Evolutionary conservation across 305 asterid species (phyloP).

Genomic region (Rubia tinctorum): DNA sequence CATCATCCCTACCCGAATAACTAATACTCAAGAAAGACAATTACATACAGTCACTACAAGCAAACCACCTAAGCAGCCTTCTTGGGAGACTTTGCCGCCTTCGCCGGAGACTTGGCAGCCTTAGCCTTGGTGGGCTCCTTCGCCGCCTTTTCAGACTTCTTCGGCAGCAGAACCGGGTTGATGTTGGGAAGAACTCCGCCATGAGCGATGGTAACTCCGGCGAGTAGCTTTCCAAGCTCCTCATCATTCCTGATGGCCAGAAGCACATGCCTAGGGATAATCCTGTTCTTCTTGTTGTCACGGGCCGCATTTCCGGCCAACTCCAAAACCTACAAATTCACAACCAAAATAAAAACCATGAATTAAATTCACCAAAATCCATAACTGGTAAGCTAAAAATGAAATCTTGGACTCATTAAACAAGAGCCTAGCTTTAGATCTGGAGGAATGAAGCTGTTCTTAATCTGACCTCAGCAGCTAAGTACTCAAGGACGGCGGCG

Average conservation of each 20-base stretch:
- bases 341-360: not conserved
- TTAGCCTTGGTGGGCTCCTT: constrained; percentile 32
- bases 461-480: constrained; percentile 27
- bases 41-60: constrained; percentile 13
- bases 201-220: constrained; percentile 78
- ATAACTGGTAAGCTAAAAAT: not conserved
- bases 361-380: not conserved
- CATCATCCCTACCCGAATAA: not conserved
- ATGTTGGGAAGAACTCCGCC: constrained; percentile 78
- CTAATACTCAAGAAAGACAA: constrained; percentile 12
- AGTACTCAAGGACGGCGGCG: constrained; percentile 30
- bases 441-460: not conserved
- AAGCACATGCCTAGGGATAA: constrained; percentile 65
- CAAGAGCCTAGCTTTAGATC: constrained; percentile 6
- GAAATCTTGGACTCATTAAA: not conserved
- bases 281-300: constrained; percentile 73
- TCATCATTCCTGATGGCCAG: constrained; percentile 74
- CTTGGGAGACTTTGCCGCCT: constrained; percentile 57
- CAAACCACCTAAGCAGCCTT: constrained; percentile 29
- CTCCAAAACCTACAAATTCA: constrained; percentile 49
- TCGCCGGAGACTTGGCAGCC: constrained; percentile 41
- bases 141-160: constrained; percentile 48
- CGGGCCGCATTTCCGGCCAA: constrained; percentile 83
- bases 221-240: constrained; percentile 59
- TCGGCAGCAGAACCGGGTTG: constrained; percentile 67